Conservation (phyloP, 1,139 yeast species). For the Blastobotrys arbuscula region DNA sequence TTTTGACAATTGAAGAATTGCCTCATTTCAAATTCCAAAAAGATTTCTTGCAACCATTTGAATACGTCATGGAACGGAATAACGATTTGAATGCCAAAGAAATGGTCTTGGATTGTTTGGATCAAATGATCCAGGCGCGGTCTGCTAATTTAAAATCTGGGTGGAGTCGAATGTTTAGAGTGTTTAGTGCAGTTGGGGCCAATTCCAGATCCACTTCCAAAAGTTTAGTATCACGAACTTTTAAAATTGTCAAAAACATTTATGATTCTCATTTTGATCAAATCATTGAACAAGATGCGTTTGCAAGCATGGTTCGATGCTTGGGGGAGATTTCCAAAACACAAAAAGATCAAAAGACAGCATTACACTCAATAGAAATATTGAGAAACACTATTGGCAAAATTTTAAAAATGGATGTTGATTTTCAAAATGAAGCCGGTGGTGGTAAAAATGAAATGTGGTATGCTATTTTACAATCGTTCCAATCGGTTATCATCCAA, state of each 20-base stretch:
- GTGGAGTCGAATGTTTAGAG: conserved; percentile 85
- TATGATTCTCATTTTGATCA: conserved; percentile 57
- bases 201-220: not conserved
- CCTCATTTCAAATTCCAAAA: conserved; percentile 94
- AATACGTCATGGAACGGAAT: conserved; percentile 66
- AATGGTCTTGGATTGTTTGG: conserved; percentile 85
- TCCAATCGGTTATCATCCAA: conserved; percentile 84
- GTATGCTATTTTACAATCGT: conserved; percentile 81
- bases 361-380: conserved; percentile 77
- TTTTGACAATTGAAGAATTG: conserved; percentile 87
- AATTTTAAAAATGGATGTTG: conserved; percentile 30
- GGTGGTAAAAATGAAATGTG: conserved; percentile 33
- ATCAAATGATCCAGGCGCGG: conserved; percentile 77
- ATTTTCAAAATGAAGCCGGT: conserved; percentile 18
- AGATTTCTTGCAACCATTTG: conserved; percentile 85
- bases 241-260: conserved; percentile 31
- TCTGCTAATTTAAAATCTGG: conserved; percentile 80
- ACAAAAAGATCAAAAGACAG: conserved; percentile 70
- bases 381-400: conserved; percentile 58
- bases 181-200: conserved; percentile 60
- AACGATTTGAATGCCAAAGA: conserved; percentile 69
- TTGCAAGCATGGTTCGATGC: conserved; percentile 67
- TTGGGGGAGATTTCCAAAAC: conserved; percentile 81
- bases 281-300: conserved; percentile 69
- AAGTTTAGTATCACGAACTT: conserved; percentile 2